Evolutionary conservation across 768 basidiomycete species (phyloP).

Genomic region (Lactifluus hygrophoroides): DNA sequence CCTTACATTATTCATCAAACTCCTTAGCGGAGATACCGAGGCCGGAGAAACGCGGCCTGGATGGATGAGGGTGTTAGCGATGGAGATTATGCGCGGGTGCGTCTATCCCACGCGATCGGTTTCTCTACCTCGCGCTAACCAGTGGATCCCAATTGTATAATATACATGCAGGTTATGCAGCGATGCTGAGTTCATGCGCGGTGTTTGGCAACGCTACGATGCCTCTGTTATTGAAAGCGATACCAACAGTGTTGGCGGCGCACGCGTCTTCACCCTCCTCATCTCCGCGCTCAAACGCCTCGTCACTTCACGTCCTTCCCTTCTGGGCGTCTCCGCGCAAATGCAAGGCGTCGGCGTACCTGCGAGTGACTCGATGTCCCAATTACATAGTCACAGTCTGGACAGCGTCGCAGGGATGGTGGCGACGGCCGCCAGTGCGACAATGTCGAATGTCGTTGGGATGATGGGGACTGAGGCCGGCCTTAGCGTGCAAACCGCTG

Average conservation of each 20-base stretch:
- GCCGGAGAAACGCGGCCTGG: slow-evolving; percentile 3
- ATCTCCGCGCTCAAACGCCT: slow-evolving; percentile 80
- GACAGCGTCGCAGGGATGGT: slow-evolving; percentile 75
- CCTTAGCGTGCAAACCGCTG: slow-evolving; percentile 60
- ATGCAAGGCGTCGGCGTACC: slow-evolving; percentile 73
- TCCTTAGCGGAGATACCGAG: slow-evolving; percentile 3
- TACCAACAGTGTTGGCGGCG: slow-evolving; percentile 47
- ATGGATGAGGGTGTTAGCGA: slow-evolving; percentile 21
- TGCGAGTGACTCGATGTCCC: slow-evolving; percentile 29
- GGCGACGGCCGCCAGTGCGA: slow-evolving; percentile 73
- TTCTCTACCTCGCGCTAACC: background rate
- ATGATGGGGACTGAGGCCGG: slow-evolving; percentile 71
- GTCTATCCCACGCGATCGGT: background rate
- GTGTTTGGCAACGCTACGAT: slow-evolving; percentile 18
- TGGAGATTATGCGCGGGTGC: slow-evolving; percentile 19
- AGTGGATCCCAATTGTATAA: background rate
- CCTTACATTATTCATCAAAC: slow-evolving; percentile 7
- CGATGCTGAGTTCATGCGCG: slow-evolving; percentile 17
- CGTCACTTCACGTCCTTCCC: slow-evolving; percentile 77
- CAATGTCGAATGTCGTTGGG: slow-evolving; percentile 75
- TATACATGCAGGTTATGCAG: slow-evolving; percentile 8
- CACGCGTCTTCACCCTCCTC: slow-evolving; percentile 68
- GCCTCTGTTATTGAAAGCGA: slow-evolving; percentile 35
- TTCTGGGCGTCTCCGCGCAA: slow-evolving; percentile 72
- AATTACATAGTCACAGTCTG: slow-evolving; percentile 49